A percentile compares a stretch with the other conserved stretches of the same genome.
Evolutionary conservation across 129 eudicot genomes (phyloP).

Genomic region (Oenanthe sinensis): DNA sequence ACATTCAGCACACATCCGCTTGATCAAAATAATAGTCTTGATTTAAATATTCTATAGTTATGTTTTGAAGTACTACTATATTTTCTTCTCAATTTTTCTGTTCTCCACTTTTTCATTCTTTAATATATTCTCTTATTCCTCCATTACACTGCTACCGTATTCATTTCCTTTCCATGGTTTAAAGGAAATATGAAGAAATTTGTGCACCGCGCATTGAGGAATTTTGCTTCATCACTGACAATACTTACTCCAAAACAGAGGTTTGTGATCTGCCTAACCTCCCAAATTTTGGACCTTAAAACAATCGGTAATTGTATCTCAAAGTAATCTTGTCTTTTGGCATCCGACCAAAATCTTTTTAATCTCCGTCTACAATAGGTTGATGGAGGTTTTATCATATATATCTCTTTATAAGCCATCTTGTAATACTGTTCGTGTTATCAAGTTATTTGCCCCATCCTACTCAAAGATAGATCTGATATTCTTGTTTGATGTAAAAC

Average conservation of each 20-base stretch:
- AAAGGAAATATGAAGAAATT: conserved; percentile 71
- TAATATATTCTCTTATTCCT: too few relatives aligned
- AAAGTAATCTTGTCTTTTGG: neutral
- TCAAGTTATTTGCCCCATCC: neutral
- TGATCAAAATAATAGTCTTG: neutral
- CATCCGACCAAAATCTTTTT: neutral
- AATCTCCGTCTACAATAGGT: neutral
- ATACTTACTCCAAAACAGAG: conserved; percentile 63
- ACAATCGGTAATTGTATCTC: neutral
- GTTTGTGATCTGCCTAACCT: conserved; percentile 20
- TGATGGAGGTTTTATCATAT: neutral
- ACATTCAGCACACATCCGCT: neutral
- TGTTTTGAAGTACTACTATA: neutral
- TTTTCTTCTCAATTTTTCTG: neutral
- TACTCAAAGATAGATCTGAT: neutral
- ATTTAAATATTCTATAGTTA: neutral
- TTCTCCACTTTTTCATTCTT: conserved; percentile 7
- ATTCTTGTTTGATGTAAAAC: neutral
- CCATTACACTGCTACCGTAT: neutral
- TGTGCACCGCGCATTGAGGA: conserved; percentile 62
- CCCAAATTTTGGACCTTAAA: neutral
- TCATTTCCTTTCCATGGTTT: conserved; percentile 15
- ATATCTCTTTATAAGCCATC: neutral
- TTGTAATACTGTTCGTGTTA: neutral
- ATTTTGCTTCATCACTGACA: conserved; percentile 72